A percentile compares a stretch with the other conserved stretches of the same genome.
phyloP scores from a whole-genome alignment of 306 rosid species.

The Crotalaria pallida region DNA sequence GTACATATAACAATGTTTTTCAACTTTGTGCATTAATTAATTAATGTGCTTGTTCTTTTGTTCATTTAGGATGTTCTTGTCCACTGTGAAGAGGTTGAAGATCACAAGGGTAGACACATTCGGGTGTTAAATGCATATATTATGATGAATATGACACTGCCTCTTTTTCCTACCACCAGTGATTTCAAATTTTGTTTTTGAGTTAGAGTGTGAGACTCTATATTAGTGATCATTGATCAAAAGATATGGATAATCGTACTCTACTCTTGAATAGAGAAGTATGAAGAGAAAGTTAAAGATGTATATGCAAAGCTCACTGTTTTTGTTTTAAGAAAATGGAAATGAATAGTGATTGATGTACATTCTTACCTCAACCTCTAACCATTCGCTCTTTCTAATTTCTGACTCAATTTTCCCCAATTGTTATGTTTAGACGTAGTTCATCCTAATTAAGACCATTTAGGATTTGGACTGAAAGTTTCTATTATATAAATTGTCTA shows the following conservation, averaged over 20 bases:
- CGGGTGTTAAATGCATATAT: slow-evolving; percentile 15
- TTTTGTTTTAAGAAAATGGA: slow-evolving; percentile 7
- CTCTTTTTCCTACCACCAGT: neutral
- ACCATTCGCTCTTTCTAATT: neutral
- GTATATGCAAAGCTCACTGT: slow-evolving; percentile 35
- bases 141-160: neutral
- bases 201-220: slow-evolving; percentile 21
- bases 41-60: neutral
- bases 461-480: too few species aligned
- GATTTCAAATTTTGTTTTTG: slow-evolving; percentile 28
- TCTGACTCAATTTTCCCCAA: neutral
- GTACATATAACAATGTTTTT: too few species aligned
- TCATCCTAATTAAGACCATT: neutral
- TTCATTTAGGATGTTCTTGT: slow-evolving; percentile 57
- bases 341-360: slow-evolving; percentile 18
- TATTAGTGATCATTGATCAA: neutral
- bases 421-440: neutral
- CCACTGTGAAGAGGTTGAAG: slow-evolving; percentile 66
- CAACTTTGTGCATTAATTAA: neutral
- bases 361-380: neutral
- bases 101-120: slow-evolving; percentile 54
- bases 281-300: slow-evolving; percentile 17
- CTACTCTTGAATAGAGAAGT: slow-evolving; percentile 19
- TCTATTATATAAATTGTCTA: too few species aligned
- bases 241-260: slow-evolving; percentile 3